phyloP scores from a whole-genome alignment of 352 stramenopile species.

The Phytophthora quininea region DNA sequence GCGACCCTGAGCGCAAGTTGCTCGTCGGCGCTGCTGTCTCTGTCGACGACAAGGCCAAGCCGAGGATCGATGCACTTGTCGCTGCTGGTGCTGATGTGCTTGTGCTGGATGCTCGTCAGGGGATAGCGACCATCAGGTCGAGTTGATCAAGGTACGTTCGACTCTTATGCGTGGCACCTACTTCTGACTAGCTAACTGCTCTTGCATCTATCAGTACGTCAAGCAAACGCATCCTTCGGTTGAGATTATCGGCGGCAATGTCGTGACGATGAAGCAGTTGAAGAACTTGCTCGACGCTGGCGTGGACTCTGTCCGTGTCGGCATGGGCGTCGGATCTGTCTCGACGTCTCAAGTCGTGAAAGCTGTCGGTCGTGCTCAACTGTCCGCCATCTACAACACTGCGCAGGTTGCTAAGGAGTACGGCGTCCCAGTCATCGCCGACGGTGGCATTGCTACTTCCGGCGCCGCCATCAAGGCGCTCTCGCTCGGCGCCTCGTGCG shows the following conservation, averaged over 20 bases:
- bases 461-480: conserved; percentile 98
- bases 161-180: neutral
- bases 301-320: conserved; percentile 97
- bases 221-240: conserved; percentile 91
- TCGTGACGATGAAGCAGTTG: conserved; percentile 96
- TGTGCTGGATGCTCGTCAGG: conserved; percentile 98
- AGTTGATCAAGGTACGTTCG: conserved; percentile 55
- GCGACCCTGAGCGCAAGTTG: conserved; percentile 92
- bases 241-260: conserved; percentile 98
- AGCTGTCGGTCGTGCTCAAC: conserved; percentile 96
- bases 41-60: conserved; percentile 92
- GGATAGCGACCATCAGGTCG: conserved; percentile 90
- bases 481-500: conserved; percentile 94
- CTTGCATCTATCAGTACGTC: conserved; percentile 64
- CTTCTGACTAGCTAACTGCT: neutral
- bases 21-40: conserved; percentile 96
- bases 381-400: conserved; percentile 98
- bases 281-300: conserved; percentile 96
- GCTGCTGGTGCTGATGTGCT: conserved; percentile 97
- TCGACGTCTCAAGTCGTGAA: conserved; percentile 99
- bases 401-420: conserved; percentile 92
- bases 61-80: conserved; percentile 86
- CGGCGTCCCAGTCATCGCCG: conserved; percentile 97
- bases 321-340: conserved; percentile 99
- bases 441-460: conserved; percentile 97